Percentiles rank a stretch among this genome's conserved stretches.
These are phyloP conservation scores for Sarcodon sp. DNA, from an alignment of 768 basidiomycete genomes.

Conservation along the genomic window DNA sequence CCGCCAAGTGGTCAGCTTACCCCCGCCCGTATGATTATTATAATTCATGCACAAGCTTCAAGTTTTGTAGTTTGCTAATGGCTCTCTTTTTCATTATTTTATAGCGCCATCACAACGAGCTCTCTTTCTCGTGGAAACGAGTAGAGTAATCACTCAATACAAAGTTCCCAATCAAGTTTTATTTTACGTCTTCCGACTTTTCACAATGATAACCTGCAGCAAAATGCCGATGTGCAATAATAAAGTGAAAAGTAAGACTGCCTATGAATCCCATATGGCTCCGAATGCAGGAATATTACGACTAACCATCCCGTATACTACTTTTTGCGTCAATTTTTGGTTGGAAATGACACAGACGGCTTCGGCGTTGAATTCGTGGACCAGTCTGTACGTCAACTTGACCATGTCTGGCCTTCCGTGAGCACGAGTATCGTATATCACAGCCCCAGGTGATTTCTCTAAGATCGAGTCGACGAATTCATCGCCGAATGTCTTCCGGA, in stretches of 20 bases:
- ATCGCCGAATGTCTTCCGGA: constrained; percentile 49
- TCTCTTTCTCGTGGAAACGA: no score
- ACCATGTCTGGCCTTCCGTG: constrained; percentile 25
- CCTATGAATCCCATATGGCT: constrained; percentile 46
- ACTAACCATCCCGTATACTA: constrained; percentile 49
- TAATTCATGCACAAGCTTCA: no score
- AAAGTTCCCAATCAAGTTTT: no score
- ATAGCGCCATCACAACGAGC: no score
- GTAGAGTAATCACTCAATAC: no score
- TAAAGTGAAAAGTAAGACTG: neutral
- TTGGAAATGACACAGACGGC: constrained; percentile 50
- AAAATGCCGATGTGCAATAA: no score
- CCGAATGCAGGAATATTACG: constrained; percentile 50
- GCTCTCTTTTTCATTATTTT: no score
- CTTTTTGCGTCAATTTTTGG: constrained; percentile 39
- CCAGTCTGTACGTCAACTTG: constrained; percentile 21
- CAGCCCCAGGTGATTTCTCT: constrained; percentile 38
- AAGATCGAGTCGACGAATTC: constrained; percentile 44
- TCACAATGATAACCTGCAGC: no score
- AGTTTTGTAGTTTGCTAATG: no score
- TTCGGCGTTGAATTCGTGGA: constrained; percentile 23
- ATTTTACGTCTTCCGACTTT: no score
- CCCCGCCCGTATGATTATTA: no score
- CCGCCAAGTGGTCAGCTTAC: no score
- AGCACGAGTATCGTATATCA: constrained; percentile 30